Percentiles rank a stretch among this genome's conserved stretches.
Evolutionary conservation across 441 rosid species (phyloP).

Genomic region (Bocquillonia castaneifolia): DNA sequence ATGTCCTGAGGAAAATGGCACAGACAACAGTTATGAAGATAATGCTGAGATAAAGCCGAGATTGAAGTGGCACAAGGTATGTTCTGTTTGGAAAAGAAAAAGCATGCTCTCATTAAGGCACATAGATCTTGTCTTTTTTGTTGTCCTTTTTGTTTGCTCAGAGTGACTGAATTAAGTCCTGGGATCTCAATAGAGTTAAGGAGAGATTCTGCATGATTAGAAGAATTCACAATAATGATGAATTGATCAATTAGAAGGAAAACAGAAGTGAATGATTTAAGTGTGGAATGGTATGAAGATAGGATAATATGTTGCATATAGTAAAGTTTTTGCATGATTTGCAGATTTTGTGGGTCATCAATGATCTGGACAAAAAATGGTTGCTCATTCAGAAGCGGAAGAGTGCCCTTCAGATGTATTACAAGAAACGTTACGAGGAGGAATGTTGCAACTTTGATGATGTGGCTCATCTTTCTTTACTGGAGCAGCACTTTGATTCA

Average conservation of each 20-base stretch:
- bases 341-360: conserved; percentile 68
- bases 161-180: not conserved
- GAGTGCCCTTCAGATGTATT: conserved; percentile 57
- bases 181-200: not conserved
- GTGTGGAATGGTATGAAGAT: not conserved
- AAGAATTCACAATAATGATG: not conserved
- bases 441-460: conserved; percentile 62
- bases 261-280: not conserved
- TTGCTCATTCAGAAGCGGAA: conserved; percentile 75
- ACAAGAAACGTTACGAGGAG: conserved; percentile 63
- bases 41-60: not conserved
- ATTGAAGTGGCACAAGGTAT: conserved; percentile 24
- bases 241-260: not conserved
- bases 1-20: conserved; percentile 14
- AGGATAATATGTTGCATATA: not conserved
- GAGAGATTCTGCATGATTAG: not conserved
- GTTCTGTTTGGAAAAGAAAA: not conserved
- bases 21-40: conserved; percentile 1
- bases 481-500: conserved; percentile 58
- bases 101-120: not conserved
- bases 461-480: conserved; percentile 50
- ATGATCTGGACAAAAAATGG: conserved; percentile 72
- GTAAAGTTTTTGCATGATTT: conserved; percentile 5
- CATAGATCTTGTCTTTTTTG: not conserved
- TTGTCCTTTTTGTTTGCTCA: not conserved